Conservation (phyloP, 306 rosid genomes). For the Quillaja saponaria region DNA sequence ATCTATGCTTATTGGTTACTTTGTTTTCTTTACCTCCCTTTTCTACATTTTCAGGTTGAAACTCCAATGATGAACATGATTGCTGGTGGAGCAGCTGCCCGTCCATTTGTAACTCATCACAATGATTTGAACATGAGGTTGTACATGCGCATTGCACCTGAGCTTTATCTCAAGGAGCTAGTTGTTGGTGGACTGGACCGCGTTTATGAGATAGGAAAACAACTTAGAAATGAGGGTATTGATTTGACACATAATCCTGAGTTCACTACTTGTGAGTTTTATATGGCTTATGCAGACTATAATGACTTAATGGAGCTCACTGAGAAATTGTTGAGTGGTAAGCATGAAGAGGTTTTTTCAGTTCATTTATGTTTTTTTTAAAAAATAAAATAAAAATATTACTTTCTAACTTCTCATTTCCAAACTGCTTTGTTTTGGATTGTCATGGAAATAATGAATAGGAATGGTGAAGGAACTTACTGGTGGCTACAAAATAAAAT, state of each 20-base stretch:
- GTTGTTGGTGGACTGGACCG: conserved; percentile 96
- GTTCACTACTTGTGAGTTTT: conserved; percentile 94
- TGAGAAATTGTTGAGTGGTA: conserved; percentile 88
- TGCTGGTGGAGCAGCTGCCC: conserved; percentile 97
- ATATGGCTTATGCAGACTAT: conserved; percentile 90
- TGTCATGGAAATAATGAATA: conserved; percentile 38
- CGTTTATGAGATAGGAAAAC: conserved; percentile 98
- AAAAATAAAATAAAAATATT: too few species aligned
- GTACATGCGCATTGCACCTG: conserved; percentile 92
- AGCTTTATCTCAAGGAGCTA: conserved; percentile 86
- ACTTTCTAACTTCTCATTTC: too few species aligned
- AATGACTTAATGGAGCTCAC: conserved; percentile 82
- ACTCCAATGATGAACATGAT: conserved; percentile 99
- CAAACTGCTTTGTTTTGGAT: not conserved
- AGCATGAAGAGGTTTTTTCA: conserved; percentile 11
- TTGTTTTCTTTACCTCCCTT: conserved; percentile 23
- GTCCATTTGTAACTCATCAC: conserved; percentile 89
- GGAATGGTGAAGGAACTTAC: conserved; percentile 90
- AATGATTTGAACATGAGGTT: conserved; percentile 87
- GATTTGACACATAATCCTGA: conserved; percentile 97
- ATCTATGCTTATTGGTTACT: not conserved
- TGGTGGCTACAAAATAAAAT: conserved; percentile 76
- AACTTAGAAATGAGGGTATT: conserved; percentile 94
- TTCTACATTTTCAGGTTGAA: conserved; percentile 66
- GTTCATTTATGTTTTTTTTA: conserved; percentile 6